phyloP scores from a whole-genome alignment of 2,329 filamentous ascomycete genomes.

The Trichoderma sp. region DNA sequence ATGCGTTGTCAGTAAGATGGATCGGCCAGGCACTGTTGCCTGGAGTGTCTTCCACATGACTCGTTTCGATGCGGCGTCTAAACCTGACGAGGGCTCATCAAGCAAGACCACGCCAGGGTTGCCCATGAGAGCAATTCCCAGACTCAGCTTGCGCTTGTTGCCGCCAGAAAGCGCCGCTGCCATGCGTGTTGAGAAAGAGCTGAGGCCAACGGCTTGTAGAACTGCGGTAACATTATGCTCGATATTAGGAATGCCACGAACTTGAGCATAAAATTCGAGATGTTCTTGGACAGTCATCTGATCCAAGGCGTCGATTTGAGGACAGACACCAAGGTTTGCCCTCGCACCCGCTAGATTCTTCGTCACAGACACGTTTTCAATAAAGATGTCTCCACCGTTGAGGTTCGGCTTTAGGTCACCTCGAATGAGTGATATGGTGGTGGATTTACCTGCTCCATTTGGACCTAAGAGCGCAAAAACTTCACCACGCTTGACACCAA shows the following conservation, averaged over 20 bases:
- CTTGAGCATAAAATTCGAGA: conserved; percentile 79
- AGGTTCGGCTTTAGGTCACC: conserved; percentile 76
- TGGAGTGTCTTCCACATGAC: conserved; percentile 89
- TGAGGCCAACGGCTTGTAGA: conserved; percentile 75
- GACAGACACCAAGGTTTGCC: conserved; percentile 81
- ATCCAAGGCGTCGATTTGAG: conserved; percentile 84
- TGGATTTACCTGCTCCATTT: conserved; percentile 89
- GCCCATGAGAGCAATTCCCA: conserved; percentile 89
- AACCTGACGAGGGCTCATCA: conserved; percentile 83
- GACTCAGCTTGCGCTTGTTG: conserved; percentile 87
- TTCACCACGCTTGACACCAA: conserved; percentile 74
- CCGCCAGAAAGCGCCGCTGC: conserved; percentile 79
- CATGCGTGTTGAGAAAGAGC: conserved; percentile 68
- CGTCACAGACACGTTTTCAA: conserved; percentile 75
- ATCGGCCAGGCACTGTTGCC: conserved; percentile 70
- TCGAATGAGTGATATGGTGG: conserved; percentile 82
- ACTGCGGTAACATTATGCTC: conserved; percentile 75
- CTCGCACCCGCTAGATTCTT: conserved; percentile 69
- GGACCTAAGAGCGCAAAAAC: conserved; percentile 87
- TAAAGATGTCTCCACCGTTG: conserved; percentile 73
- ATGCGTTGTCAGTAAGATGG: conserved; percentile 84
- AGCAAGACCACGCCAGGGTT: conserved; percentile 84
- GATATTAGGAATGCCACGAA: conserved; percentile 73
- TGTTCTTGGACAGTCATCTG: conserved; percentile 87
- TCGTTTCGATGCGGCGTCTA: conserved; percentile 87